Percentiles rank a stretch among this genome's conserved stretches.
Evolutionary conservation across 129 eudicot genomes (phyloP).

Genomic region (Arctium lappa): DNA sequence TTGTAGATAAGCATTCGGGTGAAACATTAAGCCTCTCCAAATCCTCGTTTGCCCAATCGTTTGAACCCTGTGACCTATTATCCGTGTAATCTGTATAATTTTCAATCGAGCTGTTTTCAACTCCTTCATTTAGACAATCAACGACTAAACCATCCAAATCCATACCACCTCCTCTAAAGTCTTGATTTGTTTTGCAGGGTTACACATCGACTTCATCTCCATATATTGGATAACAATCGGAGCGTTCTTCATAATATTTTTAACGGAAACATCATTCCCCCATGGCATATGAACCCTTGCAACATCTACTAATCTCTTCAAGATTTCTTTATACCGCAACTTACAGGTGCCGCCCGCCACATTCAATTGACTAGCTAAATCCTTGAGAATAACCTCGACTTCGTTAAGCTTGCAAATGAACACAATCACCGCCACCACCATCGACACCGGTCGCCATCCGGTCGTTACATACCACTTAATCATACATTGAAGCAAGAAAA

Average conservation of each 20-base stretch:
- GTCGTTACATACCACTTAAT: too few relatives aligned
- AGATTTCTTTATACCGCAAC: constrained; percentile 65
- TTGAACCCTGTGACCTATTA: constrained; percentile 18
- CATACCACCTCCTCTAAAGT: constrained; percentile 16
- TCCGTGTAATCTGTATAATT: constrained; percentile 11
- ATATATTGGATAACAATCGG: constrained; percentile 63
- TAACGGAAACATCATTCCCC: constrained; percentile 72
- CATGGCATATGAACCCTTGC: constrained; percentile 59
- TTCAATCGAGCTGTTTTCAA: background rate
- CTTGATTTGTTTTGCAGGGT: constrained; percentile 15
- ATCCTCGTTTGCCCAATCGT: constrained; percentile 18
- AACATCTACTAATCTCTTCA: constrained; percentile 65
- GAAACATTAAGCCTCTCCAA: constrained; percentile 44
- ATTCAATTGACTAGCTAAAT: constrained; percentile 54
- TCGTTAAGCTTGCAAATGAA: constrained; percentile 46
- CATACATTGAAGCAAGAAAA: too few relatives aligned
- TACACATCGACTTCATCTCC: constrained; percentile 65
- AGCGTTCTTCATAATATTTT: constrained; percentile 72
- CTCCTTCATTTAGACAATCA: constrained; percentile 35
- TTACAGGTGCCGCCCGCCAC: constrained; percentile 23
- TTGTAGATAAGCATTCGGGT: constrained; percentile 41
- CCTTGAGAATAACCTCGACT: constrained; percentile 48
- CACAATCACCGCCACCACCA: too few relatives aligned
- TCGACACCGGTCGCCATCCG: too few relatives aligned
- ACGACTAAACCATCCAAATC: constrained; percentile 42